A percentile compares a stretch with the other conserved stretches of the same genome.
phyloP scores from a whole-genome alignment of 371 early-diverging fungal species.

The Apophysomyces elegans region DNA sequence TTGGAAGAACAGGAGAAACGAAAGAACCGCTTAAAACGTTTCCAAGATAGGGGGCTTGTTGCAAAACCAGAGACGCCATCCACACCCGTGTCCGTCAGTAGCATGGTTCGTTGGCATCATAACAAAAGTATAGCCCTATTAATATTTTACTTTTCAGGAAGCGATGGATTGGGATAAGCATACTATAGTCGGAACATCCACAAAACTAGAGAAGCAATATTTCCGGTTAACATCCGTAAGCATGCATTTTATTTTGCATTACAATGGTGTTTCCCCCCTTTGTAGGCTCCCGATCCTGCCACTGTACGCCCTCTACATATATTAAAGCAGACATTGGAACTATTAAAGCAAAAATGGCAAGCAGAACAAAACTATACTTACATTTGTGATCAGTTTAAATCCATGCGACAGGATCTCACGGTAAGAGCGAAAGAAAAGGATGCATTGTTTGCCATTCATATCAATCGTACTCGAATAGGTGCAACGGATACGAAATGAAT shows the following conservation, averaged over 20 bases:
- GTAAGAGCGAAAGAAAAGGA: slow-evolving; percentile 38
- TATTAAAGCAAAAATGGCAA: slow-evolving; percentile 79
- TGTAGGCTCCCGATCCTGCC: slow-evolving; percentile 88
- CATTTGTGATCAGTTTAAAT: slow-evolving; percentile 95
- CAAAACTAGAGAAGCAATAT: slow-evolving; percentile 86
- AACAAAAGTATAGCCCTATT: background rate
- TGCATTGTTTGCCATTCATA: background rate
- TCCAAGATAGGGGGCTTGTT: slow-evolving; percentile 42
- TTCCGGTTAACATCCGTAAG: slow-evolving; percentile 85
- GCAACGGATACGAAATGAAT: slow-evolving; percentile 90
- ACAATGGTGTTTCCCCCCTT: background rate
- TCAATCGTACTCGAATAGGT: slow-evolving; percentile 50
- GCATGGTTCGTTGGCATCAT: slow-evolving; percentile 10
- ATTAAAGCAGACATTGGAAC: slow-evolving; percentile 73
- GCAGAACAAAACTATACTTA: slow-evolving; percentile 84
- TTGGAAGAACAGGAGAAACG: slow-evolving; percentile 41
- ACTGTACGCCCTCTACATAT: slow-evolving; percentile 87
- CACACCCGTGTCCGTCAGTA: slow-evolving; percentile 15
- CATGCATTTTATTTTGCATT: slow-evolving; percentile 33
- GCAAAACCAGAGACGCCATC: slow-evolving; percentile 15
- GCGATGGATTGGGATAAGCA: slow-evolving; percentile 79
- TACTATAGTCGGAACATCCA: slow-evolving; percentile 89
- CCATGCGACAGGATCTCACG: slow-evolving; percentile 93
- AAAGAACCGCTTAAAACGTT: slow-evolving; percentile 49
- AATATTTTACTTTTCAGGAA: slow-evolving; percentile 41